Percentiles rank a stretch among this genome's conserved stretches.
phyloP scores from a whole-genome alignment of 768 basidiomycete genomes.

The Trametes villosa region DNA sequence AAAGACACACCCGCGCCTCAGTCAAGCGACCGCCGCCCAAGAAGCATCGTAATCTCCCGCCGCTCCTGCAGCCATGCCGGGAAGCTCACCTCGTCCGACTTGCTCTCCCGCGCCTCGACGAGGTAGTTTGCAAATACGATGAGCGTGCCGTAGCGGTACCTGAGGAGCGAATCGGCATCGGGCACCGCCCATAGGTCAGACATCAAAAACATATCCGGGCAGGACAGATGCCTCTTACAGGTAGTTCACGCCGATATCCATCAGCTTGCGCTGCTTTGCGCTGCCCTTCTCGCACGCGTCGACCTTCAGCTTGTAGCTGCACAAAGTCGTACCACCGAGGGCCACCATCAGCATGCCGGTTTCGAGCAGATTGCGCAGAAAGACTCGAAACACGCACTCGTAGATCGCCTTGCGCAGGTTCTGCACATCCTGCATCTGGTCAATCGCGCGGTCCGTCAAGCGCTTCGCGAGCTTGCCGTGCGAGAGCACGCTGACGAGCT shows the following conservation, averaged over 20 bases:
- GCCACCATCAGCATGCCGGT: background rate
- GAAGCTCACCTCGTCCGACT: slow-evolving; percentile 57
- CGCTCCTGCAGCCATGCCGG: slow-evolving; percentile 82
- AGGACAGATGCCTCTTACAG: slow-evolving; percentile 47
- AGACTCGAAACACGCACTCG: slow-evolving; percentile 59
- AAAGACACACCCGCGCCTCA: slow-evolving; percentile 36
- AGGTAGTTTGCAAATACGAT: slow-evolving; percentile 97
- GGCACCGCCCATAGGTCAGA: slow-evolving; percentile 9
- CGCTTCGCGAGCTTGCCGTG: slow-evolving; percentile 93
- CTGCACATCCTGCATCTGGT: slow-evolving; percentile 95
- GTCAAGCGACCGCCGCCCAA: slow-evolving; percentile 72
- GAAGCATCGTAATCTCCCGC: slow-evolving; percentile 80
- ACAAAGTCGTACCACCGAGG: background rate
- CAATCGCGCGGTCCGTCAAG: slow-evolving; percentile 85
- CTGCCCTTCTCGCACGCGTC: slow-evolving; percentile 83
- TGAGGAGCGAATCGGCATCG: slow-evolving; percentile 33
- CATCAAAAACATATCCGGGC: slow-evolving; percentile 27
- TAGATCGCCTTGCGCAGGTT: slow-evolving; percentile 95
- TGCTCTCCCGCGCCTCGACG: slow-evolving; percentile 60
- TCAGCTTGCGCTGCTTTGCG: slow-evolving; percentile 74
- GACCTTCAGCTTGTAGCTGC: slow-evolving; percentile 88
- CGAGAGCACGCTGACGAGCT: slow-evolving; percentile 89
- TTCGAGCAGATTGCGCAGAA: background rate
- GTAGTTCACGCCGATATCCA: slow-evolving; percentile 85
- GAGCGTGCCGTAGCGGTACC: slow-evolving; percentile 87